Percentiles rank a stretch among this genome's conserved stretches.
Conservation (phyloP, 139 green algal genomes). For the Pseudopediastrum boryanum region DNA sequence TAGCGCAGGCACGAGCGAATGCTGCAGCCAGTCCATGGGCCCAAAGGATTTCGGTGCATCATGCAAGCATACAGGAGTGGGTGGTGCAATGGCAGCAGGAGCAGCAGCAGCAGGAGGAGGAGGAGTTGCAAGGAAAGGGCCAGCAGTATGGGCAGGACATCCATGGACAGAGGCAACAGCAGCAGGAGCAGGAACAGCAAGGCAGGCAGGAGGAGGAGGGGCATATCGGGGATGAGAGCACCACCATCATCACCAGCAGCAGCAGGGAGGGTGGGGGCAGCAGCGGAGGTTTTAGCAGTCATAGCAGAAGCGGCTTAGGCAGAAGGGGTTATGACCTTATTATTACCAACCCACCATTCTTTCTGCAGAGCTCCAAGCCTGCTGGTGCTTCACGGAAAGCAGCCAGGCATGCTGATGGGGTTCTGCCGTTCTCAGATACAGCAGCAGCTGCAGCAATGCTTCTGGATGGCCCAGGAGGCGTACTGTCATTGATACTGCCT, state of each 20-base stretch:
- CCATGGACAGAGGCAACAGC: background rate
- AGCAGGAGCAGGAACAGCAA: constrained; percentile 6
- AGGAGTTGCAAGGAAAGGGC: background rate
- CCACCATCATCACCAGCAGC: background rate
- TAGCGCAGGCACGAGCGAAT: constrained; percentile 42
- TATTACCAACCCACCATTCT: constrained; percentile 62
- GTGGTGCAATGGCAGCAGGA: background rate
- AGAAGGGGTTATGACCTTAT: constrained; percentile 43
- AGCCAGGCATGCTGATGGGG: constrained; percentile 49
- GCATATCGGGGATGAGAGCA: background rate
- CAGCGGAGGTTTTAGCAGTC: background rate
- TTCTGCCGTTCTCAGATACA: constrained; percentile 43
- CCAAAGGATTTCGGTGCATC: constrained; percentile 17
- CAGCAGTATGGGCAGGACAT: background rate
- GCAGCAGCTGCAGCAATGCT: constrained; percentile 37
- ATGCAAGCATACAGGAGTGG: constrained; percentile 46
- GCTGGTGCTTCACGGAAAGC: constrained; percentile 13
- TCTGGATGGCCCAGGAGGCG: constrained; percentile 38
- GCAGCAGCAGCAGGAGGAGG: background rate
- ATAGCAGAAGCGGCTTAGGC: background rate
- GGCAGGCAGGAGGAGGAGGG: background rate
- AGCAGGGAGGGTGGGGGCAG: background rate
- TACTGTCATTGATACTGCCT: constrained; percentile 45
- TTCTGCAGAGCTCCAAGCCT: constrained; percentile 47
- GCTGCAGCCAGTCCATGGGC: constrained; percentile 36